These are phyloP conservation scores for Aspergillus tubingensis DNA, from an alignment of 2,329 filamentous ascomycete species.

Conservation along the genomic window DNA sequence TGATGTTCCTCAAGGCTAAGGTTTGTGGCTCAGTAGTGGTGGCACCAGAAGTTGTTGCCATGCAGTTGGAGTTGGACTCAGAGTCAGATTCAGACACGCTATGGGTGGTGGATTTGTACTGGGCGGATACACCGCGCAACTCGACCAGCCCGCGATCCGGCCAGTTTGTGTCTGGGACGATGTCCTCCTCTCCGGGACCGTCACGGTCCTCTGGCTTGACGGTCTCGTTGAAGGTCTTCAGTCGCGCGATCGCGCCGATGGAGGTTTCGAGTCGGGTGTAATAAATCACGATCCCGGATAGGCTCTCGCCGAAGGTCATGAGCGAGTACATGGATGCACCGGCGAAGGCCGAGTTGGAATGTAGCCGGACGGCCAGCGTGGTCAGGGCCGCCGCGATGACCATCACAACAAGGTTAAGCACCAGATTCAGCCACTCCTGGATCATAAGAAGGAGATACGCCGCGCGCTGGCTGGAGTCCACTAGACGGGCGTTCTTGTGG, in stretches of 20 bases:
- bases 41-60: too few species aligned
- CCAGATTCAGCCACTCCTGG: neutral
- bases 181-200: conserved; percentile 6
- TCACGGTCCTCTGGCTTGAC: neutral
- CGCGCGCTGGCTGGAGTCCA: neutral
- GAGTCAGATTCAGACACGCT: too few species aligned
- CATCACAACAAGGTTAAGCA: conserved; percentile 15
- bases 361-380: conserved; percentile 37
- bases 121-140: conserved; percentile 6
- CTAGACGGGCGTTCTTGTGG: conserved; percentile 21
- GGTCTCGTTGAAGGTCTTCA: conserved; percentile 11
- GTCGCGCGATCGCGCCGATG: conserved; percentile 10
- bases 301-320: conserved; percentile 15
- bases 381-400: conserved; percentile 41
- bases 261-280: conserved; percentile 17
- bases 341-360: conserved; percentile 22
- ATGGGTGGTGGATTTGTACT: neutral
- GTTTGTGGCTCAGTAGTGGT: too few species aligned
- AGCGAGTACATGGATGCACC: conserved; percentile 6
- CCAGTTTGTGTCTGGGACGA: neutral
- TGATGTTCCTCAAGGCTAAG: neutral
- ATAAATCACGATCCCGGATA: conserved; percentile 10
- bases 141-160: conserved; percentile 1
- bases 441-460: neutral
- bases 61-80: too few species aligned